Evolutionary conservation across 1,284 basidiomycete species (phyloP).

Genomic region (Naganishia albida): DNA sequence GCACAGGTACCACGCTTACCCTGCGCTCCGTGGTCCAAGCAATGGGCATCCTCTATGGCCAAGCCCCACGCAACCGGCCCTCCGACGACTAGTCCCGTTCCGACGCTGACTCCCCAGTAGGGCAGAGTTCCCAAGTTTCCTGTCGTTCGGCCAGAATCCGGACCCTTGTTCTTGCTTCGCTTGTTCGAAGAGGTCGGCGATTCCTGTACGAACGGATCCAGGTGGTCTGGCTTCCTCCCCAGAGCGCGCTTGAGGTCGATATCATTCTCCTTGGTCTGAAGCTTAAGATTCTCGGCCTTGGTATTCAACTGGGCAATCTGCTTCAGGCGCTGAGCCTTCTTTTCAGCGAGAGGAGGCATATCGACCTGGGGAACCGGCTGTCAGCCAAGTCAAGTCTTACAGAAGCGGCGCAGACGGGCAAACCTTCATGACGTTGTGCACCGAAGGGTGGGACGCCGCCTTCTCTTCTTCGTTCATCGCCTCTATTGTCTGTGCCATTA

Average conservation of each 20-base stretch:
- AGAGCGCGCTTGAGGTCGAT: not conserved
- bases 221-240: not conserved
- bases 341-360: not conserved
- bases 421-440: constrained; percentile 34
- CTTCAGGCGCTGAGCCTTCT: constrained; percentile 1
- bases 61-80: constrained; percentile 13
- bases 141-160: not conserved
- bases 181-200: not conserved
- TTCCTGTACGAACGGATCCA: constrained; percentile 17
- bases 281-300: constrained; percentile 13
- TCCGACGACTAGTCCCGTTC: not conserved
- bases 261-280: not conserved
- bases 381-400: not conserved
- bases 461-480: constrained; percentile 29
- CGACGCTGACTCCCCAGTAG: constrained; percentile 19
- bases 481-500: constrained; percentile 20
- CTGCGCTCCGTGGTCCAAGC: not conserved
- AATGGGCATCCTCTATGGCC: constrained; percentile 1
- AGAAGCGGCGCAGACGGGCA: not conserved
- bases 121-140: not conserved
- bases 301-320: constrained; percentile 9
- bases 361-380: not conserved
- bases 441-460: constrained; percentile 29
- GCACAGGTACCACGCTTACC: constrained; percentile 10
- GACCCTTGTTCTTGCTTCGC: not conserved